These are phyloP conservation scores for Santalum album DNA, from an alignment of 164 flowering plant genomes.

Conservation along the genomic window DNA sequence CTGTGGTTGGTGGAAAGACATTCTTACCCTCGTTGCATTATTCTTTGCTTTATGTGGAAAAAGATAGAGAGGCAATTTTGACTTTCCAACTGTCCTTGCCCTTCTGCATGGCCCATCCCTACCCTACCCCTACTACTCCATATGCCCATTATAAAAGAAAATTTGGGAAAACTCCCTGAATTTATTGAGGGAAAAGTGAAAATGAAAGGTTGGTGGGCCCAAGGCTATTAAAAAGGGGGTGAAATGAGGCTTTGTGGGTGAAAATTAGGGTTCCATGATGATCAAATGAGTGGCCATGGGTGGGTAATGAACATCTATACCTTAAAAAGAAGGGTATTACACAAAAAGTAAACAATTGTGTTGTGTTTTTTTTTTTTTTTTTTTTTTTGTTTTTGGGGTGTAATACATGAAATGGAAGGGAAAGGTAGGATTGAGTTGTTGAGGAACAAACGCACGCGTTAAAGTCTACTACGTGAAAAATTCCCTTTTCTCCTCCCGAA, in stretches of 20 bases:
- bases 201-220: not conserved
- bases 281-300: conserved; percentile 17
- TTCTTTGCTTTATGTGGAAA: not conserved
- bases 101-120: conserved; percentile 6
- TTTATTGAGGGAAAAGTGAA: not conserved
- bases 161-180: not conserved
- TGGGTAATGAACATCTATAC: conserved; percentile 6
- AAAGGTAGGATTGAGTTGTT: too few relatives aligned
- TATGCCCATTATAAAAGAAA: too few relatives aligned
- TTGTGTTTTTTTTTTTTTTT: too few relatives aligned
- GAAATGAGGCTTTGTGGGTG: conserved; percentile 5
- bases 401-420: too few relatives aligned
- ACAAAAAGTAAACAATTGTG: too few relatives aligned
- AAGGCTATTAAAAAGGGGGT: not conserved
- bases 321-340: too few relatives aligned
- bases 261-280: conserved; percentile 17
- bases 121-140: not conserved
- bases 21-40: not conserved
- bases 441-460: too few relatives aligned
- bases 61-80: conserved; percentile 8
- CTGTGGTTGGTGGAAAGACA: conserved; percentile 4
- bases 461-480: too few relatives aligned
- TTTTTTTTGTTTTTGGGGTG: too few relatives aligned
- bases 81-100: conserved; percentile 6
- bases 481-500: conserved; percentile 14